Base-by-base conservation (phyloP, 1,284 basidiomycete genomes). In the Tausonia pullulans region DNA sequence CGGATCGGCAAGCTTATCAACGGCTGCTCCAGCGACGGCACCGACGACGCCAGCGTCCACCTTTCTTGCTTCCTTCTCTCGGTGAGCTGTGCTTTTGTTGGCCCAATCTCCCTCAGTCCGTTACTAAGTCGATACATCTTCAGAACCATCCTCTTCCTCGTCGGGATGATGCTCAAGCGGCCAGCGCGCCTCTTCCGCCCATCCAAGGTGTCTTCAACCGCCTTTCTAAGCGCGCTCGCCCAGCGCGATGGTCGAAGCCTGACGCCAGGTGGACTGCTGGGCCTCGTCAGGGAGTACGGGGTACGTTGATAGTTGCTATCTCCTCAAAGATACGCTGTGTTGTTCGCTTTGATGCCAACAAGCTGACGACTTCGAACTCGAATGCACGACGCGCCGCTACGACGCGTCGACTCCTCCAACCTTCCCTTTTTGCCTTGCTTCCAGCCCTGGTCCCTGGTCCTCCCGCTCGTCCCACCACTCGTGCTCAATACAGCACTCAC, bases 401-500 rank as follows among this genome's bases (percentile, higher is more conserved):
- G 6, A 16, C 51, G 9, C 51, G 51, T 16, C 7, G 6, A 5
- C 14, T 5, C 40, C 52, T 13, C n/a, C 10, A 8, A n/a, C 27
- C 14, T 52, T 52, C n/a, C 14, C 7, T 16, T 14, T 16, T 52
- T 39, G 6, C 5, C 7, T 56, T 13, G 8, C 11, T 5, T 10
- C n/a, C 48, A 63, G 58, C 64, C 65, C 11, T 66, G 57, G 55
- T 48, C 56, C 2, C 62, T 66, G 4, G 58, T 66, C 9, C 55
- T 66, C n/a, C 65, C 65, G 0, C 56, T 66, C 60, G 48, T 66
- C 10, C 65, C 65, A 9, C 61, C 61, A 3, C 51, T 66, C 3
- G 45, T 66, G 39, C 57, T 63, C 56, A 66, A 66, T 45, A 66
- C 65, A 10, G 49, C 50, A 13, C 52, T 66, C 44, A 66, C 65